Percentiles rank a stretch among this genome's conserved stretches.
These are phyloP conservation scores for Nothomitra cinnamomea DNA, from an alignment of 2,329 filamentous ascomycete genomes.

Conservation along the genomic window DNA sequence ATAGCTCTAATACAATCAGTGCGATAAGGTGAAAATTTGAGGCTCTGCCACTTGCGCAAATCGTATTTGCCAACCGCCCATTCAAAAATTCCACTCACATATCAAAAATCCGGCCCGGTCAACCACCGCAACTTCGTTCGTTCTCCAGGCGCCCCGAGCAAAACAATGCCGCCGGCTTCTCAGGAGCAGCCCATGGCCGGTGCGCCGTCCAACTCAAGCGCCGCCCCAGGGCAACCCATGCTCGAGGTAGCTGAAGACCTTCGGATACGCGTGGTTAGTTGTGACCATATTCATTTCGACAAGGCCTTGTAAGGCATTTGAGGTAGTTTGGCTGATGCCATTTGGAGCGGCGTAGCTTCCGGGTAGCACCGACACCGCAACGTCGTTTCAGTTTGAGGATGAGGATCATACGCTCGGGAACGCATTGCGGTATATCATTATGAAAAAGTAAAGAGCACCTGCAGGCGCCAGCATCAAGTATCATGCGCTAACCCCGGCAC, in stretches of 20 bases:
- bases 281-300: not conserved
- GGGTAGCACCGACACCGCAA: constrained; percentile 68
- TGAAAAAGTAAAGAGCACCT: constrained; percentile 64
- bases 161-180: constrained; percentile 19
- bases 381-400: constrained; percentile 84
- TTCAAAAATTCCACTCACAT: no score
- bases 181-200: constrained; percentile 26
- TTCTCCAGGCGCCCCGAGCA: not conserved
- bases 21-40: no score
- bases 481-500: not conserved
- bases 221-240: not conserved
- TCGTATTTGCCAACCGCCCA: no score
- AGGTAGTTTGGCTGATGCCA: not conserved
- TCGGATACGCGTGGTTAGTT: constrained; percentile 43
- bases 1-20: no score
- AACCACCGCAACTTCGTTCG: not conserved
- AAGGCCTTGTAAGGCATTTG: not conserved
- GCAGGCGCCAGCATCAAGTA: not conserved
- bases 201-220: constrained; percentile 22
- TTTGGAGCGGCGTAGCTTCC: constrained; percentile 42
- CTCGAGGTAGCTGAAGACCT: constrained; percentile 22
- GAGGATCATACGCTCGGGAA: constrained; percentile 96
- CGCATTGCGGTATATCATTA: constrained; percentile 83
- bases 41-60: no score
- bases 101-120: not conserved